Evolutionary conservation across 768 basidiomycete species (phyloP), one percentile per base, ranked within the genome.

Genomic region (Sarcomyxa edulis): DNA sequence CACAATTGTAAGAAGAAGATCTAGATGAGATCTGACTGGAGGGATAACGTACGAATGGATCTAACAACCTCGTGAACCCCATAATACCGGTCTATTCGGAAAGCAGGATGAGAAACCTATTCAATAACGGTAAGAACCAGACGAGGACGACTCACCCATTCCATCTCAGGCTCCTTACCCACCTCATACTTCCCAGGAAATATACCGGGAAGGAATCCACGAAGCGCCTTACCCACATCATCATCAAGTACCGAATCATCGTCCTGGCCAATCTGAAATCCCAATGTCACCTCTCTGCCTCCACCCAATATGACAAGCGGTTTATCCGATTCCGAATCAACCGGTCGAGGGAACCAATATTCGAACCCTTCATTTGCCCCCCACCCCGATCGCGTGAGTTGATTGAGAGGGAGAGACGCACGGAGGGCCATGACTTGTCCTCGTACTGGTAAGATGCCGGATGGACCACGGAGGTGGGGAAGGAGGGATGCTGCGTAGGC

Each of bases 321-420:
- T 4, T 58, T 53, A 23, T 66, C 60, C 7, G 54, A 52, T 4
- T 49, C 49, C 3, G 46, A 37, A 8, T 54, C 35, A 21, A 41
- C 41, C 31, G 77, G 76, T 10, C 88, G 70, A n/a, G 85, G 81
- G 52, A 92, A 89, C 84, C 84, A 90, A 53, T 91, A 92, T 47
- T 87, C 82, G 50, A 64, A 72, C 0, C 74, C 76, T 45, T 73
- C 63, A 52, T 63, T 66, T 40, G 60, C 74, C 44, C 45, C 61
- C 77, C 75, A 81, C 2, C 72, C 59, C 28, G 54, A 46, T 44
- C 58, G 68, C 9, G 64, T 66, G 18, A 81, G 54, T 11, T 66
- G 51, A 8, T 65, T 52, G 2, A 60, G 39, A 0, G 64, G 43
- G 0, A 68, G 71, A 6, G 49, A 45, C 10, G 56, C 60, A 12